These are phyloP conservation scores for Ogataea chonburiensis DNA, from an alignment of 805 yeast species.

Conservation along the genomic window DNA sequence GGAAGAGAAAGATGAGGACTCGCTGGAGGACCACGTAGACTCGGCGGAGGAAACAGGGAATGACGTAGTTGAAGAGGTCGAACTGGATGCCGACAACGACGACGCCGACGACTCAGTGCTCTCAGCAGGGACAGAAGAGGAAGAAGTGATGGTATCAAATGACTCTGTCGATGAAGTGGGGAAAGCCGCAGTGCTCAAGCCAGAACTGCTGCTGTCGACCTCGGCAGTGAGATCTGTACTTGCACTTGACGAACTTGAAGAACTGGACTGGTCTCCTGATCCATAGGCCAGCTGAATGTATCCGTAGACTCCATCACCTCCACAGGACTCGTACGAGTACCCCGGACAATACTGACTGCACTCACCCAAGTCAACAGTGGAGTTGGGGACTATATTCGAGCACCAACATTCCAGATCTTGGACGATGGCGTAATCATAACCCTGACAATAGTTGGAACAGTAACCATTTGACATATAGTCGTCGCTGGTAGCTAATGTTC, in stretches of 20 bases:
- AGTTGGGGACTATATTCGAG: slow-evolving; percentile 41
- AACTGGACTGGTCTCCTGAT: not conserved
- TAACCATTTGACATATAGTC: slow-evolving; percentile 39
- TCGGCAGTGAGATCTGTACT: not conserved
- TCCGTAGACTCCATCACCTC: slow-evolving; percentile 24
- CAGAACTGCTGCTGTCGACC: not conserved
- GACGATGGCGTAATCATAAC: slow-evolving; percentile 45
- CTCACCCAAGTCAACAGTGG: slow-evolving; percentile 35
- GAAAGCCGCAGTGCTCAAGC: too few relatives aligned
- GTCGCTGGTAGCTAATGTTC: slow-evolving; percentile 15
- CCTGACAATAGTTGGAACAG: slow-evolving; percentile 42
- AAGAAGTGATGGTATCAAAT: too few relatives aligned
- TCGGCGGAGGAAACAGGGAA: slow-evolving; percentile 8
- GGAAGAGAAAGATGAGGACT: slow-evolving; percentile 8
- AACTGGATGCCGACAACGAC: slow-evolving; percentile 7
- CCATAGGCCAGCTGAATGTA: slow-evolving; percentile 18
- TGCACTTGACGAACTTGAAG: not conserved
- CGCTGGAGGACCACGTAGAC: slow-evolving; percentile 5
- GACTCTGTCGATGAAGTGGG: too few relatives aligned
- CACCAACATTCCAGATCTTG: slow-evolving; percentile 49
- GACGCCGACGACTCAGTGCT: slow-evolving; percentile 3
- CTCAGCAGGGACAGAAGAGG: too few relatives aligned
- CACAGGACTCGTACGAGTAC: slow-evolving; percentile 43
- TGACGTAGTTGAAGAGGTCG: slow-evolving; percentile 5
- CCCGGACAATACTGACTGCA: slow-evolving; percentile 48